Percentiles rank a stretch among this genome's conserved stretches.
Evolutionary conservation across 805 yeast species (phyloP).

Genomic region (Scheffersomyces amazonensis): DNA sequence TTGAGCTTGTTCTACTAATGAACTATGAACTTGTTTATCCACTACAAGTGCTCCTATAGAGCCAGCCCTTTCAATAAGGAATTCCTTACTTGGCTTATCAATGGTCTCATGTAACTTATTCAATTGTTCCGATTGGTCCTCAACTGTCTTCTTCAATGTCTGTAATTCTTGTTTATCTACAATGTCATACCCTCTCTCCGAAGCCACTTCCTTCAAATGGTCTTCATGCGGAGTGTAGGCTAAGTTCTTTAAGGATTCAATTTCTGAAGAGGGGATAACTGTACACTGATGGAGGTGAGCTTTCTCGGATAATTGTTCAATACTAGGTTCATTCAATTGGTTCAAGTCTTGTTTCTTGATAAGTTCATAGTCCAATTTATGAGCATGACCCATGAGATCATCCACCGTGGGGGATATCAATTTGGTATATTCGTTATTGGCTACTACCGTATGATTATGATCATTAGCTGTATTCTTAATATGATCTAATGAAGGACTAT

Average conservation of each 20-base stretch:
- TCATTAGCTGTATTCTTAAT: slow-evolving; percentile 20
- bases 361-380: slow-evolving; percentile 12
- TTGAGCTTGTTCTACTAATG: background rate
- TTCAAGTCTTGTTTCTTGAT: slow-evolving; percentile 8
- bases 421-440: slow-evolving; percentile 14
- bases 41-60: slow-evolving; percentile 14
- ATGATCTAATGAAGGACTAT: slow-evolving; percentile 25
- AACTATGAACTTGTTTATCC: slow-evolving; percentile 12
- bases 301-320: slow-evolving; percentile 15
- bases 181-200: slow-evolving; percentile 9
- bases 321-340: slow-evolving; percentile 16
- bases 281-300: slow-evolving; percentile 15
- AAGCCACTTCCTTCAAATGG: slow-evolving; percentile 5
- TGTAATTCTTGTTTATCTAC: slow-evolving; percentile 9
- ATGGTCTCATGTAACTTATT: slow-evolving; percentile 6
- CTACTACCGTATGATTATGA: slow-evolving; percentile 8
- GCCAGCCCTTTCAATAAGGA: slow-evolving; percentile 12
- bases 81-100: slow-evolving; percentile 10
- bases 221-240: slow-evolving; percentile 2
- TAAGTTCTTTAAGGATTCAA: slow-evolving; percentile 6
- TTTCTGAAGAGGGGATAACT: slow-evolving; percentile 14
- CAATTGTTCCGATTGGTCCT: slow-evolving; percentile 14
- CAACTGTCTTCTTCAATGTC: slow-evolving; percentile 8
- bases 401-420: slow-evolving; percentile 16
- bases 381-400: slow-evolving; percentile 14